A percentile compares a stretch with the other conserved stretches of the same genome.
These are phyloP conservation scores for Trifolium fragiferum DNA, from an alignment of 306 rosid genomes.

Conservation along the genomic window DNA sequence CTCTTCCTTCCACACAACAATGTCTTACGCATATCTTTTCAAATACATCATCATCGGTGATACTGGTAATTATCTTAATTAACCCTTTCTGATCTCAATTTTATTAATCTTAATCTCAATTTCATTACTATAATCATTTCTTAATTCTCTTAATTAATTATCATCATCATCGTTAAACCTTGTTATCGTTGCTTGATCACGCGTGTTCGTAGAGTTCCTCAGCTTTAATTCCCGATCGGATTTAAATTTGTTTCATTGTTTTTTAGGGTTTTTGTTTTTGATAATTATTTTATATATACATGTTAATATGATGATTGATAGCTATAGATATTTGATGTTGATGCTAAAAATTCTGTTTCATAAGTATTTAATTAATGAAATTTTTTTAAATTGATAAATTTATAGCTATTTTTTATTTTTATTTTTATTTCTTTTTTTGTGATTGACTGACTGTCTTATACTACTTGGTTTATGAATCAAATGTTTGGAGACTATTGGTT, in stretches of 20 bases:
- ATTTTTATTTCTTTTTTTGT: no score
- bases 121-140: not conserved
- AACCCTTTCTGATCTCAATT: conserved; percentile 18
- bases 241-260: not conserved
- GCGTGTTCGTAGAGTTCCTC: not conserved
- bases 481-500: not conserved
- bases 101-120: conserved; percentile 20
- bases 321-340: conserved; percentile 2
- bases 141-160: not conserved
- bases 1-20: not conserved
- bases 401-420: not conserved
- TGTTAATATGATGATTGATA: not conserved
- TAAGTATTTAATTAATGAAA: no score
- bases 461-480: not conserved
- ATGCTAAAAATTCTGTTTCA: not conserved
- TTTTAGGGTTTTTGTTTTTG: conserved; percentile 7
- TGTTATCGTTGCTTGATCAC: conserved; percentile 7
- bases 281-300: not conserved
- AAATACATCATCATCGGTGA: conserved; percentile 99
- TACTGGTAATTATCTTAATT: conserved; percentile 61
- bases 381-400: no score
- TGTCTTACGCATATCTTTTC: conserved; percentile 98
- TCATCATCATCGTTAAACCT: not conserved
- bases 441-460: conserved; percentile 4
- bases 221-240: conserved; percentile 28